Conservation (phyloP, 2,329 filamentous ascomycete species). For the Elsinoe fawcettii region DNA sequence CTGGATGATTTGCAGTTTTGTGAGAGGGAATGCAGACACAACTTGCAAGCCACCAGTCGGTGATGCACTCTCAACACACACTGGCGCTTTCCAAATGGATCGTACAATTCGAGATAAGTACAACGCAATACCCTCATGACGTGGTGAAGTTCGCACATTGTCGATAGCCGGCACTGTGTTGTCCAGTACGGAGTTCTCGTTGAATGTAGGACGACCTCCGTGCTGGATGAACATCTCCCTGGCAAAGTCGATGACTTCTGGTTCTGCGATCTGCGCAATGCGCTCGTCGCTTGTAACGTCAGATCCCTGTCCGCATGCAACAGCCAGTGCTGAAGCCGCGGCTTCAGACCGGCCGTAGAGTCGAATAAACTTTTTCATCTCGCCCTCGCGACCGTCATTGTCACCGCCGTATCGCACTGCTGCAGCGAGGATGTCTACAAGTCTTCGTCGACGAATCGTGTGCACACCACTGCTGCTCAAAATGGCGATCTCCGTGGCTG, state of each 20-base stretch:
- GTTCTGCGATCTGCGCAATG: constrained; percentile 65
- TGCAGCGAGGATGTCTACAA: constrained; percentile 87
- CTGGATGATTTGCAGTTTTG: constrained; percentile 70
- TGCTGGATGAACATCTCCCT: constrained; percentile 85
- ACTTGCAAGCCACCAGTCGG: constrained; percentile 57
- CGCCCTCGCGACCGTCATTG: constrained; percentile 71
- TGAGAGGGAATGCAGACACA: constrained; percentile 55
- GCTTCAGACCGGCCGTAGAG: constrained; percentile 84
- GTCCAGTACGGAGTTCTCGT: constrained; percentile 63
- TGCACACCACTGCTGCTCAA: constrained; percentile 88
- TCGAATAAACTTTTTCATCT: constrained; percentile 75
- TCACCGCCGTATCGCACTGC: constrained; percentile 66
- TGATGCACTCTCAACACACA: constrained; percentile 52
- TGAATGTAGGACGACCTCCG: constrained; percentile 77
- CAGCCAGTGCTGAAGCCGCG: constrained; percentile 81
- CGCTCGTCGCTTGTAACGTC: constrained; percentile 68
- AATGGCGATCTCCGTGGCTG: constrained; percentile 76
- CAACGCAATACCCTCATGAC: constrained; percentile 78
- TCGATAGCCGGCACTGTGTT: constrained; percentile 62
- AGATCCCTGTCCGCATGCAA: constrained; percentile 87
- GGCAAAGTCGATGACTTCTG: constrained; percentile 76
- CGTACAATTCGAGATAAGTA: constrained; percentile 85
- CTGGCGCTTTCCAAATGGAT: constrained; percentile 74
- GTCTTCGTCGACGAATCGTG: constrained; percentile 69
- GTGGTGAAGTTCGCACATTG: constrained; percentile 75